Percentiles rank a stretch among this genome's conserved stretches.
These are phyloP conservation scores for Atkinsonella texensis DNA, from an alignment of 2,329 filamentous ascomycete species.

Conservation along the genomic window DNA sequence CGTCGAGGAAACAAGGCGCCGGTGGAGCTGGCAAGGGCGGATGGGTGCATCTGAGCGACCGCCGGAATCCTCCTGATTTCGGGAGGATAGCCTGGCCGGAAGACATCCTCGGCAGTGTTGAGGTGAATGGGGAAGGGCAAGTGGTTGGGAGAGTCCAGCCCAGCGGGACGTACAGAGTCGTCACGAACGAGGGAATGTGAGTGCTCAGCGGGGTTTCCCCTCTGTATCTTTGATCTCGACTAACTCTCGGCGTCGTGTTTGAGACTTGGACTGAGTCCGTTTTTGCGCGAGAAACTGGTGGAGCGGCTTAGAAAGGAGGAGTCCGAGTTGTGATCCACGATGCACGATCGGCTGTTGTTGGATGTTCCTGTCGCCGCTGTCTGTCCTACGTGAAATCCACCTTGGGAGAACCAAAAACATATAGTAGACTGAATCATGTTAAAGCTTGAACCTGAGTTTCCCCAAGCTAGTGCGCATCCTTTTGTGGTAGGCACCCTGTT, in stretches of 20 bases:
- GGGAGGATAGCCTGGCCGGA: conserved; percentile 58
- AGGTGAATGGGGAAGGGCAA: conserved; percentile 45
- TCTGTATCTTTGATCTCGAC: conserved; percentile 5
- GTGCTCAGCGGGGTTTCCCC: conserved; percentile 17
- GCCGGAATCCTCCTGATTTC: conserved; percentile 52
- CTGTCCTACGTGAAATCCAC: too few species aligned
- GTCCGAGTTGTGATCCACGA: neutral
- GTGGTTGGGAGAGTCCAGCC: conserved; percentile 47
- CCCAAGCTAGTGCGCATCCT: too few species aligned
- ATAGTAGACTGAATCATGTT: too few species aligned
- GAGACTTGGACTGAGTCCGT: conserved; percentile 25
- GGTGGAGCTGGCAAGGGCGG: conserved; percentile 49
- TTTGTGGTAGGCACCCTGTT: too few species aligned
- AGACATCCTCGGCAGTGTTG: conserved; percentile 56
- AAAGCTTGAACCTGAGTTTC: too few species aligned
- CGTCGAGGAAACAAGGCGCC: conserved; percentile 25
- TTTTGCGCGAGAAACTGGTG: conserved; percentile 40
- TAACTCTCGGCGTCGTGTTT: conserved; percentile 8
- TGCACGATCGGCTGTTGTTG: neutral
- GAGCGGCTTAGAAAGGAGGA: conserved; percentile 39
- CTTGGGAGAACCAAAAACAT: too few species aligned
- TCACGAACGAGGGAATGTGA: conserved; percentile 58
- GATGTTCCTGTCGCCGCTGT: neutral
- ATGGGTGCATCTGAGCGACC: conserved; percentile 53
- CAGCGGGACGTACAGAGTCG: conserved; percentile 50